Evolutionary conservation across 768 basidiomycete species (phyloP).

Genomic region (Pleurotus tuber-regium): DNA sequence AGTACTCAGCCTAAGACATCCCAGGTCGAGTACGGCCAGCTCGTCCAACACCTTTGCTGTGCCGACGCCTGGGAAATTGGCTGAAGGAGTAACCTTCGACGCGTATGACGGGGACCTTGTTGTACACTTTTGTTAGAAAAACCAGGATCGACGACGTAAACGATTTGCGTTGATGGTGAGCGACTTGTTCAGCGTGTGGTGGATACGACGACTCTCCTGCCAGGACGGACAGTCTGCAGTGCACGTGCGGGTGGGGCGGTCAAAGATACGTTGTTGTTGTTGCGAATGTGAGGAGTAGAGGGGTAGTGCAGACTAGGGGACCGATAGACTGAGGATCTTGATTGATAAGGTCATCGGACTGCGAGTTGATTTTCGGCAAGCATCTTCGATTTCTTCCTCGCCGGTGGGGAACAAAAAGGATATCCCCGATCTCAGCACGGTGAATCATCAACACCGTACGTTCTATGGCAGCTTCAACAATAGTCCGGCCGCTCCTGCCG

Average conservation of each 20-base stretch:
- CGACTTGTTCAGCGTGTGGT: constrained; percentile 96
- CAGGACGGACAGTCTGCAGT: constrained; percentile 68
- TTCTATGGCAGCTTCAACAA: constrained; percentile 93
- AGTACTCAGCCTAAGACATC: constrained; percentile 94
- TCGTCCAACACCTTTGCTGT: constrained; percentile 91
- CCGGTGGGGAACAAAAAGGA: constrained; percentile 93
- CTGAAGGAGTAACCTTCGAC: constrained; percentile 86
- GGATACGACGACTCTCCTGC: constrained; percentile 89
- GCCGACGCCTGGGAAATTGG: constrained; percentile 97
- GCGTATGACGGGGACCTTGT: constrained; percentile 92
- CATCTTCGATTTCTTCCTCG: constrained; percentile 96
- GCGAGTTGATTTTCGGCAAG: constrained; percentile 89
- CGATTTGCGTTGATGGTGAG: constrained; percentile 97
- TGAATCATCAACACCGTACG: constrained; percentile 96
- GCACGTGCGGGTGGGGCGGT: constrained; percentile 68
- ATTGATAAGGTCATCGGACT: constrained; percentile 78
- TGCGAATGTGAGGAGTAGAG: constrained; percentile 92
- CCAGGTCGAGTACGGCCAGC: constrained; percentile 94
- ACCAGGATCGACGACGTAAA: constrained; percentile 32
- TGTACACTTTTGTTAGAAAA: constrained; percentile 97
- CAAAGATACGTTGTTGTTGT: constrained; percentile 96
- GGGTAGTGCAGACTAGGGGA: constrained; percentile 85
- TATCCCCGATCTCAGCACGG: constrained; percentile 89
- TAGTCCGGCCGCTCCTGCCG: constrained; percentile 90
- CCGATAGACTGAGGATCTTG: constrained; percentile 74